A percentile compares a stretch with the other conserved stretches of the same genome.
Evolutionary conservation across 2,329 filamentous ascomycete genomes (phyloP).

Genomic region (Colletotrichum godetiae): DNA sequence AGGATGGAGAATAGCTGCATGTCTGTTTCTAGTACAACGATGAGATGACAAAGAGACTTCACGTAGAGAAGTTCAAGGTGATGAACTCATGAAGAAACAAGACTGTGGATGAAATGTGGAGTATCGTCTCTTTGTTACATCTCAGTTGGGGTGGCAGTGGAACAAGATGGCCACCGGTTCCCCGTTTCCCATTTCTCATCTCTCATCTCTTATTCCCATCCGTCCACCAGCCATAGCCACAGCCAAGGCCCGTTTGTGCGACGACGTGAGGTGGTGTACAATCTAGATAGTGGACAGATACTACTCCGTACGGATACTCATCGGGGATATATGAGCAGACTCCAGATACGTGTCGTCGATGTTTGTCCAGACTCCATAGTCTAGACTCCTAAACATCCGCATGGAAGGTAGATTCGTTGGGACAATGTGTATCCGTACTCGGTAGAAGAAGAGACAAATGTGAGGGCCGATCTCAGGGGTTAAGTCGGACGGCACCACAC

Average conservation of each 20-base stretch:
- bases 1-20: not conserved
- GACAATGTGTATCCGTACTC: too few relatives aligned
- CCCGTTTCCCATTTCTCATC: too few relatives aligned
- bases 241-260: not conserved
- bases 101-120: not conserved
- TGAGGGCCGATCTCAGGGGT: not conserved
- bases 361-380: too few relatives aligned
- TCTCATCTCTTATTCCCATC: too few relatives aligned
- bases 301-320: too few relatives aligned
- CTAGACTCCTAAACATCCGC: too few relatives aligned
- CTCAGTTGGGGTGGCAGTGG: constrained; percentile 12
- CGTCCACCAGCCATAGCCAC: not conserved
- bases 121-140: constrained; percentile 7
- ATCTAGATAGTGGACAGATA: too few relatives aligned
- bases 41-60: not conserved
- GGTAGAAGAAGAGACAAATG: not conserved
- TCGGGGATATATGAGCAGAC: too few relatives aligned
- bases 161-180: not conserved
- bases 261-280: constrained; percentile 2
- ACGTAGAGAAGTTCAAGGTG: too few relatives aligned
- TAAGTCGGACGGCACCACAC: not conserved
- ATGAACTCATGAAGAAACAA: not conserved
- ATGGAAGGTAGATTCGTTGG: too few relatives aligned
- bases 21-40: not conserved
- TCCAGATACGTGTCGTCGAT: too few relatives aligned